Conservation (phyloP, 352 stramenopile genomes). For the Globisporangium canariense region DNA sequence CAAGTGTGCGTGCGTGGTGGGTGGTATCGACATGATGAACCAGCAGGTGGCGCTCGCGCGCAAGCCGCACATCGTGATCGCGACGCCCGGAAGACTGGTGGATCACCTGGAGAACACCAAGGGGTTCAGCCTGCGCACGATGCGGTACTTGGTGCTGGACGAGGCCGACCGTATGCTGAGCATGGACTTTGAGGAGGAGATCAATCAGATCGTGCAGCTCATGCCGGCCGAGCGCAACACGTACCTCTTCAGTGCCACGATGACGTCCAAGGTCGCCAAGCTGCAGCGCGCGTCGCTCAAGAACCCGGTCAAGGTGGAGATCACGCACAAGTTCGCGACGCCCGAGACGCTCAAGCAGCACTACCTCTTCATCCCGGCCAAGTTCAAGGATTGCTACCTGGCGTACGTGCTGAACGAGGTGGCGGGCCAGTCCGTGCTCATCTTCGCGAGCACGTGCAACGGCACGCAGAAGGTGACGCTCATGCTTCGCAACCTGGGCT, state of each 20-base stretch:
- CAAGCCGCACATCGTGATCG: constrained; percentile 96
- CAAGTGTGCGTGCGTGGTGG: constrained; percentile 90
- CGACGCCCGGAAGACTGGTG: constrained; percentile 91
- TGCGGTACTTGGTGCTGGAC: constrained; percentile 93
- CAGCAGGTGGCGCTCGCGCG: constrained; percentile 96
- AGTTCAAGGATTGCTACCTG: constrained; percentile 99
- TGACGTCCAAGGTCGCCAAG: constrained; percentile 99
- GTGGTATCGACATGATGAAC: constrained; percentile 97
- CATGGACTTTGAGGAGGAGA: constrained; percentile 98
- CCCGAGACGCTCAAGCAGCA: constrained; percentile 97
- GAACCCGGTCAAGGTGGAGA: constrained; percentile 96
- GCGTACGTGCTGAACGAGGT: constrained; percentile 98
- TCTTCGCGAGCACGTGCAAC: constrained; percentile 98
- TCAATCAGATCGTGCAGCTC: constrained; percentile 98
- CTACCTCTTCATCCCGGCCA: constrained; percentile 99
- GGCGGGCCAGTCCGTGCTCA: constrained; percentile 95
- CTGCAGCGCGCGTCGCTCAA: constrained; percentile 96
- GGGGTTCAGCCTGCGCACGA: constrained; percentile 89
- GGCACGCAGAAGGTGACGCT: constrained; percentile 95
- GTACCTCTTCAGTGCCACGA: constrained; percentile 99
- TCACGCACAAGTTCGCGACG: constrained; percentile 97
- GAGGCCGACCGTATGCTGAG: constrained; percentile 95
- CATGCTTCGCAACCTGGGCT: constrained; percentile 97
- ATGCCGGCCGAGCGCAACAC: constrained; percentile 93
- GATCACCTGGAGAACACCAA: constrained; percentile 97